Evolutionary conservation across 2,329 filamentous ascomycete genomes (phyloP).

Genomic region (Hymenoscyphus fraxineus): DNA sequence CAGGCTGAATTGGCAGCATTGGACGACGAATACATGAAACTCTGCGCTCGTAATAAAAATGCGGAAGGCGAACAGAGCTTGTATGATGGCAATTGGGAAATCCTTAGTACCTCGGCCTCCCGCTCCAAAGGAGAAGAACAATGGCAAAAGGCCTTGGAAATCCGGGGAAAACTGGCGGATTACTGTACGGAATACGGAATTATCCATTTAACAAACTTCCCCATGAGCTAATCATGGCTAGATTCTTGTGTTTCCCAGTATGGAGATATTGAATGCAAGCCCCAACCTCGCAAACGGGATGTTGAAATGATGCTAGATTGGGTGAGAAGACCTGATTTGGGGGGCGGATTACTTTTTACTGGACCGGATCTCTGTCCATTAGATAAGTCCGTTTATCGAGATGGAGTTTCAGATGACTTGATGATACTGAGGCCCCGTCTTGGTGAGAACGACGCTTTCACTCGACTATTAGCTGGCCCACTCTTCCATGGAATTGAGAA

Average conservation of each 20-base stretch:
- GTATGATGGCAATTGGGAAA: constrained; percentile 15
- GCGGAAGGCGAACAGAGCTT: constrained; percentile 9
- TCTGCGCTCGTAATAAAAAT: constrained; percentile 2
- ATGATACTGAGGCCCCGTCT: constrained; percentile 9
- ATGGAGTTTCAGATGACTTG: background rate
- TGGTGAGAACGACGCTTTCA: constrained; percentile 14
- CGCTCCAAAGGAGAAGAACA: constrained; percentile 9
- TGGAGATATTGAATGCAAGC: background rate
- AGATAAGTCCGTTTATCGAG: constrained; percentile 7
- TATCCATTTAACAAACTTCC: background rate
- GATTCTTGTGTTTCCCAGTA: constrained; percentile 9
- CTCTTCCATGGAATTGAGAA: constrained; percentile 9
- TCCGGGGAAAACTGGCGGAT: constrained; percentile 16
- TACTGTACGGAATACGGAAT: constrained; percentile 11
- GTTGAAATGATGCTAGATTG: constrained; percentile 11
- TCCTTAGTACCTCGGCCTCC: constrained; percentile 10
- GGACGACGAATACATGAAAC: constrained; percentile 5
- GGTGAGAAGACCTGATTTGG: constrained; percentile 11
- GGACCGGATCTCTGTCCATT: constrained; percentile 9
- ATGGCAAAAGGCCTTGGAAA: constrained; percentile 15
- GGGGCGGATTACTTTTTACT: constrained; percentile 9
- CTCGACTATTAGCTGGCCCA: constrained; percentile 12
- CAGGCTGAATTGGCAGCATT: constrained; percentile 15
- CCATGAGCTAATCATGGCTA: constrained; percentile 3
- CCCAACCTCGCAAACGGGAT: constrained; percentile 9